Evolutionary conservation across 75 land plant genomes (phyloP), one percentile per base, ranked within the genome.

Genomic region (Chamaecyparis obtusa): DNA sequence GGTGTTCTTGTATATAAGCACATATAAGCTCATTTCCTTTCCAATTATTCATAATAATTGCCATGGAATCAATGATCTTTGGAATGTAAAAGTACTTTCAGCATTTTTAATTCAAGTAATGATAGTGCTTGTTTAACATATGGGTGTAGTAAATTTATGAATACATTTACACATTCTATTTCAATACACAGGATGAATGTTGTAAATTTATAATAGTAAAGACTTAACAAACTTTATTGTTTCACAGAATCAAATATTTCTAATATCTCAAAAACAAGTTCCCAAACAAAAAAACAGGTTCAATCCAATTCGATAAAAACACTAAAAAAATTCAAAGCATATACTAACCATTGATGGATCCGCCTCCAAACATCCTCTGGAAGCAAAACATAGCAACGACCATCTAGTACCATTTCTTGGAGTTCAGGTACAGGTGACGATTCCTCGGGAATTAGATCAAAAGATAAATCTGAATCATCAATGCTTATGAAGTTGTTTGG

Each of bases 341-440:
- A 24, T 30, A 71, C 89, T 89, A 60, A 96, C 97, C 97, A 93
- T 75, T 90, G 92, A 35, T 95, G 94, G 9, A 93, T 90, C 75
- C 89, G 87, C 74, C 88, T 79, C 95, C 97, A 96, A 90, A 94
- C 86, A 39, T 91, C 89, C 14, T 86, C 92, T 35, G 93, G 82
- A 30, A 96, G 87, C 76, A 96, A 88, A 24, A 94, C 94, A 90
- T 91, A 95, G 89, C 92, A 91, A 72, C 94, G 77, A 9, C 89
- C 92, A 1, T 92, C 91, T 32, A 88, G 76, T 19, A 85, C 87
- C 3, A 55, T 90, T 78, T 92, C 93, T 14, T 86, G 60, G 60
- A 88, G 78, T 48, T 90, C 89, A 11, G 81, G 27, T 36, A 78
- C 72, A 6, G 46, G 85, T 60, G 27, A 6, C 6, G 64, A 33